Evolutionary conservation across 2,329 filamentous ascomycete genomes (phyloP), one percentile per base, ranked within the genome.

Genomic region (Talaromyces sp.): DNA sequence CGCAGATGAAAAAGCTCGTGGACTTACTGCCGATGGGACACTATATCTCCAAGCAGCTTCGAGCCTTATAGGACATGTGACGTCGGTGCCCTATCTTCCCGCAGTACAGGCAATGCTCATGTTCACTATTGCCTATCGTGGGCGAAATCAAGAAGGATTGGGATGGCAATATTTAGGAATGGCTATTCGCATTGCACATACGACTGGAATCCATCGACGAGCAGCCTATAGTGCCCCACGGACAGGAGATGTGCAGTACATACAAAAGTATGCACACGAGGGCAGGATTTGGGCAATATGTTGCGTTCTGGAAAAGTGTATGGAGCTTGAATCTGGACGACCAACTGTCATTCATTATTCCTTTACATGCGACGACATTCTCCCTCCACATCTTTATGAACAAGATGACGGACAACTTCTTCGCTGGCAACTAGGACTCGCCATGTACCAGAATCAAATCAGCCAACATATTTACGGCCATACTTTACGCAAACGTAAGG

Each of bases 301-400:
- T 45, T 63, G 61, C 61, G 58, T 63, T 25, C 15, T 63, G 13
- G 61, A 63, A 47, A 63, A 63, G 8, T 56, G 61, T 47, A 63
- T 63, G 61, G 61, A 63, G 36, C 61, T 63, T 45, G 61, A 63
- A 63, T 63, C 61, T 29, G 51, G 61, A 17, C 49, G 61, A 47
- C 61, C 61, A 56, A 63, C 61, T 17, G 49, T 25, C 1, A 63
- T 63, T 19, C 51, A 29, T 1, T 63, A 63, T 47, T 63, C 61
- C 8, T 58, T 63, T 25, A 43, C 61, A 45, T 63, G 61, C 27
- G 61, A 63, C 22, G 61, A 63, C 4, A 40, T 63, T 43, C 51
- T 63, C 3, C 61, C 61, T 27, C 61, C 61, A 5, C 61, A 63
- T 13, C 49, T 63, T 45, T 17, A 63, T 25, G 61, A 47, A 25